Evolutionary conservation across 495 filamentous ascomycete genomes (phyloP), one percentile per base, ranked within the genome.

Genomic region (Neurospora intermedia): DNA sequence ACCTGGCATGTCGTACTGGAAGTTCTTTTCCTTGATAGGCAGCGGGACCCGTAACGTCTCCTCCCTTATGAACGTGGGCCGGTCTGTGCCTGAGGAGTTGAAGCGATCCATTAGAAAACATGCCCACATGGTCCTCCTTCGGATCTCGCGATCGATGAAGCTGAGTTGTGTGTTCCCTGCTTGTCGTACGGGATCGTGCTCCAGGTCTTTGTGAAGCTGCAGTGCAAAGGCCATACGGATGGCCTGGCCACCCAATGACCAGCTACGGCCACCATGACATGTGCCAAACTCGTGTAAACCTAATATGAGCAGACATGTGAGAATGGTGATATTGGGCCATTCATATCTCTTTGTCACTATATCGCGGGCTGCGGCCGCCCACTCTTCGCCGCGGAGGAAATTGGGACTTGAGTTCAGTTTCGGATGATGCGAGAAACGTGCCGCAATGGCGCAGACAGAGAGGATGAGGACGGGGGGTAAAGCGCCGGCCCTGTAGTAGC

Each of bases 71-170:
- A 96, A 95, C n/a, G 92, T 91, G 69, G 96, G 96, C 70, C 96
- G 88, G 77, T 97, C 94, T 39, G 94, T 97, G 16, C 96, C 96
- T 4, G 94, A 97, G 4, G 95, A 97, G 81, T 94, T 98, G 82
- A 97, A 98, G 0, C 95, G 90, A 80, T 99, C 96, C 96, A 99
- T 97, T 74, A 96, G 78, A 77, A 95, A 97, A 79, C 94, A 97
- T 31, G 94, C 92, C 96, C 96, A 99, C 95, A 99, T 98, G 6
- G 93, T 96, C 71, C 96, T 87, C 73, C 95, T 86, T 71, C 96
- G 86, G 45, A 98, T 97, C 79, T 99, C 96, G 43, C 92, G 89
- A 81, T 99, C 96, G 15, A 94, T 96, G 76, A 93, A 93, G 77
- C 92, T 97, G 48, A 99, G 85, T 72, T 91, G 89, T 16, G 88